Percentiles rank a stretch among this genome's conserved stretches.
Evolutionary conservation across 2,329 filamentous ascomycete species (phyloP).

Genomic region (Aspergillus sp.): DNA sequence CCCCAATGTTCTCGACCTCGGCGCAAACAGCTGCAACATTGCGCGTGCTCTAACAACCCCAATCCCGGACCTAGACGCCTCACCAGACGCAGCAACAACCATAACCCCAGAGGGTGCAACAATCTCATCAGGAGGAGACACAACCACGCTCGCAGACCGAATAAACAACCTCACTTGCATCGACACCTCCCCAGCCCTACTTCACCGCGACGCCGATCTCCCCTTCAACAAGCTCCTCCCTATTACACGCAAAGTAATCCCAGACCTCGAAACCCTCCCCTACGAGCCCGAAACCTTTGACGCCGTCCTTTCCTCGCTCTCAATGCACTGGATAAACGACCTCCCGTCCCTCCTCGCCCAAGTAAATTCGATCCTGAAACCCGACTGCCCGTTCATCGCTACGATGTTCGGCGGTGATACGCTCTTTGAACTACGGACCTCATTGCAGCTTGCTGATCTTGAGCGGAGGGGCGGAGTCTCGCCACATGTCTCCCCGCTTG

Average conservation of each 20-base stretch:
- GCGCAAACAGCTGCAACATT: constrained; percentile 94
- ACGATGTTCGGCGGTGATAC: constrained; percentile 97
- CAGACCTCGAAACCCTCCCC: constrained; percentile 66
- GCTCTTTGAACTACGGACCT: constrained; percentile 88
- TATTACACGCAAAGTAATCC: constrained; percentile 73
- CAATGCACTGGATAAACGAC: constrained; percentile 97
- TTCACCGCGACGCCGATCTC: constrained; percentile 71
- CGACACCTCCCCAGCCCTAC: constrained; percentile 74
- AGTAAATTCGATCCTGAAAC: constrained; percentile 83
- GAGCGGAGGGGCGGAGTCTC: constrained; percentile 89
- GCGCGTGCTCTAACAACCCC: constrained; percentile 72
- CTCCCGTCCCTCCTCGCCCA: constrained; percentile 80
- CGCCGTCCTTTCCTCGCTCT: constrained; percentile 83
- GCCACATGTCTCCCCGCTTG: constrained; percentile 85
- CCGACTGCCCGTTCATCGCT: constrained; percentile 86
- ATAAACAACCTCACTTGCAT: constrained; percentile 75
- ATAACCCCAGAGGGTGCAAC: not conserved
- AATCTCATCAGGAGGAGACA: constrained; percentile 44
- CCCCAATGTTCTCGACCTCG: constrained; percentile 81
- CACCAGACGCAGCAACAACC: not conserved
- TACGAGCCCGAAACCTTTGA: constrained; percentile 79
- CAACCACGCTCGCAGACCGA: constrained; percentile 60
- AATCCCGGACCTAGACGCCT: constrained; percentile 47
- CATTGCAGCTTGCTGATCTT: constrained; percentile 86
- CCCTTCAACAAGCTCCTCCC: constrained; percentile 71